These are phyloP conservation scores for Calonectria hawksworthii DNA, from an alignment of 2,329 filamentous ascomycete species.

Conservation along the genomic window DNA sequence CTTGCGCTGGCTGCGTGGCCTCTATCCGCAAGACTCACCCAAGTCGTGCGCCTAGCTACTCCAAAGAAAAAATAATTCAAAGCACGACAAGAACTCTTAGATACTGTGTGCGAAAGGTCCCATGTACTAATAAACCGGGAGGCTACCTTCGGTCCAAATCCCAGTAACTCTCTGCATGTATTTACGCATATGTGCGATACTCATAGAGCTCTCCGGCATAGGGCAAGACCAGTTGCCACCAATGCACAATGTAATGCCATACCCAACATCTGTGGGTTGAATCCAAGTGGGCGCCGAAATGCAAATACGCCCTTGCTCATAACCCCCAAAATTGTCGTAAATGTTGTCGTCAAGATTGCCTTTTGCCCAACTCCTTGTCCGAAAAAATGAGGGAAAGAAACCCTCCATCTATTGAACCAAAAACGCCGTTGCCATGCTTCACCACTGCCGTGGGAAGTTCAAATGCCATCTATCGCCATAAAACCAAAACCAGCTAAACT, in stretches of 20 bases:
- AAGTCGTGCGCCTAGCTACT: background rate
- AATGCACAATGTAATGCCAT: background rate
- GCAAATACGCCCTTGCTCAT: constrained; percentile 15
- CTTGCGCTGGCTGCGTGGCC: background rate
- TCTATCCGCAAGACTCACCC: background rate
- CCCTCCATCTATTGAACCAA: constrained; percentile 31
- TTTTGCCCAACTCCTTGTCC: constrained; percentile 27
- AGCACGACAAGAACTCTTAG: background rate
- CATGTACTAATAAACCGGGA: background rate
- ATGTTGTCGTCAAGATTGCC: constrained; percentile 21
- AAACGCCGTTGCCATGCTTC: constrained; percentile 50
- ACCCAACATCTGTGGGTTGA: background rate
- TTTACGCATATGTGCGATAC: constrained; percentile 6
- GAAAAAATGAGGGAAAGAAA: constrained; percentile 24
- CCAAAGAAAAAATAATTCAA: background rate
- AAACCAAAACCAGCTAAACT: constrained; percentile 16
- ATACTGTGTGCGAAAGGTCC: background rate
- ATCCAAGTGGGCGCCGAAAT: constrained; percentile 12
- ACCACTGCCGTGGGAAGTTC: constrained; percentile 31
- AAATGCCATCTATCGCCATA: constrained; percentile 29
- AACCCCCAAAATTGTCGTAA: constrained; percentile 20
- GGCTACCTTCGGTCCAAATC: background rate
- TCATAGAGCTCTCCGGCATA: constrained; percentile 1
- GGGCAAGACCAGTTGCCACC: constrained; percentile 4
- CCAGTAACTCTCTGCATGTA: background rate